Conservation (phyloP, 768 basidiomycete species). For the Boletus insuetus region DNA sequence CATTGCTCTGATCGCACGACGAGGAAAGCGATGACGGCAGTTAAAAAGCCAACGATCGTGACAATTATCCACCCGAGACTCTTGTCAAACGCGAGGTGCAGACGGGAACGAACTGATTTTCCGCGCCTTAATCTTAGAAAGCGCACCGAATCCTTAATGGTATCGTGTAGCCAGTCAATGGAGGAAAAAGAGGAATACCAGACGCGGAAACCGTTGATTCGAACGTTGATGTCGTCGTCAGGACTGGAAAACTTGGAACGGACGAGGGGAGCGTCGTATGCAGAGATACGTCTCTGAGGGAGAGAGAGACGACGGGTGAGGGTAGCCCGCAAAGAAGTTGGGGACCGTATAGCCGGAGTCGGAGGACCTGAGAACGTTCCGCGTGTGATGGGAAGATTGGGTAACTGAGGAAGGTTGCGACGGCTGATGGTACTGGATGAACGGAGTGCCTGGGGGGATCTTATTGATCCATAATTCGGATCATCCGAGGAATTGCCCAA, state of each 20-base stretch:
- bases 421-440: slow-evolving; percentile 29
- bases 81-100: slow-evolving; percentile 67
- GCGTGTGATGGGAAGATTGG: slow-evolving; percentile 31
- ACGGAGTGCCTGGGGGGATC: slow-evolving; percentile 27
- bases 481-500: slow-evolving; percentile 31
- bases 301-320: slow-evolving; percentile 38
- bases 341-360: slow-evolving; percentile 31
- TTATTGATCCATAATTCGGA: slow-evolving; percentile 58
- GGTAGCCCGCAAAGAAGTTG: slow-evolving; percentile 32
- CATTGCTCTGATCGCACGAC: slow-evolving; percentile 84
- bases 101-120: slow-evolving; percentile 64
- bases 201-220: slow-evolving; percentile 84
- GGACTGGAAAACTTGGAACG: slow-evolving; percentile 32
- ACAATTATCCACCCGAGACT: slow-evolving; percentile 88
- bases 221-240: slow-evolving; percentile 53
- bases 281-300: slow-evolving; percentile 63
- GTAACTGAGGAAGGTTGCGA: slow-evolving; percentile 38
- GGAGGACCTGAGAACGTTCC: slow-evolving; percentile 37
- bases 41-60: slow-evolving; percentile 81
- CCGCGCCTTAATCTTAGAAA: slow-evolving; percentile 68
- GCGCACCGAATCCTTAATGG: slow-evolving; percentile 89
- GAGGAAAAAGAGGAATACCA: slow-evolving; percentile 86
- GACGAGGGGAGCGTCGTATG: slow-evolving; percentile 56
- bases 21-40: slow-evolving; percentile 82
- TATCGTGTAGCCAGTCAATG: slow-evolving; percentile 96